Evolutionary conservation across 176 grass and related monocot genomes (phyloP), one percentile per base, ranked within the genome.

Genomic region (Aegilops sharonensis): DNA sequence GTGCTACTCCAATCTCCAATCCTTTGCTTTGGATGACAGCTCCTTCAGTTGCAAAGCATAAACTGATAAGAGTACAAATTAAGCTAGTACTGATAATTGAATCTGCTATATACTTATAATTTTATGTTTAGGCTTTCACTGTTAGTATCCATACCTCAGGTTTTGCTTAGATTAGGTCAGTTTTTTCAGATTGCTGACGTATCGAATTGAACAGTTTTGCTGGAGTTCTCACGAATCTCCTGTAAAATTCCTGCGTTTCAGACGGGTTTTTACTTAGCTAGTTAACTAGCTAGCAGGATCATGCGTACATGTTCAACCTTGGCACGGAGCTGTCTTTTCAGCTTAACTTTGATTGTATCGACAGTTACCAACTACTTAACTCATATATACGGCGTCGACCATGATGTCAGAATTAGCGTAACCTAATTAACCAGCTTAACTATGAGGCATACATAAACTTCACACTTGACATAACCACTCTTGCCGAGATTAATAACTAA

Each of bases 291-390:
- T 39, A 70, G n/a, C 39, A 74, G 43, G n/a, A 81, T 54, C 80
- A 57, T 82, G 45, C 13, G 43, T 13, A 12, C 20, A 70, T 82
- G 80, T 21, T 82, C 45, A 70, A 66, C 80, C 31, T 25, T 82
- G 67, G 2, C 80, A 36, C 14, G 54, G 48, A 82, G 79, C 42
- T 82, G 66, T 57, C 32, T 54, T 34, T 21, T 82, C 25, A 12
- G 40, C 72, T 50, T 30, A 48, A 52, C 24, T 50, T 52, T 30
- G 72, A 75, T 48, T 17, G 47, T 48, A 73, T 75, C 42, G 23
- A 48, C 15, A 15, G 40, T 15, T 72, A 74, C 71, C n/a, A 47
- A 73, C 3, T 73, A 48, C n/a, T 9, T 1, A 42, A 9, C 42
- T 13, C 21, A 13, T 5, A 39, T 72, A 47, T 48, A 74, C 40